Conservation (phyloP, 163 green algal genomes). For the Chlamydomonas reinhardtii region DNA sequence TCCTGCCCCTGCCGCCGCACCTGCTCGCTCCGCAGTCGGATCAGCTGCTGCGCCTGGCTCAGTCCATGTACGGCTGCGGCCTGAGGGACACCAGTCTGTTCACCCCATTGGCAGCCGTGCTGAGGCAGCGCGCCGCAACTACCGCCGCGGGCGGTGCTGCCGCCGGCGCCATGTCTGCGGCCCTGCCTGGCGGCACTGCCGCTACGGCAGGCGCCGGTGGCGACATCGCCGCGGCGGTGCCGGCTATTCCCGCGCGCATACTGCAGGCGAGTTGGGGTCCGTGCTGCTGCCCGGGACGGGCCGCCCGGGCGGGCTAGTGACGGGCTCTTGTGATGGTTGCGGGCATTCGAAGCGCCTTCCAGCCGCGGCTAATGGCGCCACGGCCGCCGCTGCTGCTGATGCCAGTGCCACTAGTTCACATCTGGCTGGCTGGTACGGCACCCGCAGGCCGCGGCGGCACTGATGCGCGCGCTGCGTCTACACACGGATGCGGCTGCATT, state of each 20-base stretch:
- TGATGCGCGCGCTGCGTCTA: conserved; percentile 21
- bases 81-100: not conserved
- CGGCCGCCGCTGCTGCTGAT: too few species aligned
- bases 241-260: not conserved
- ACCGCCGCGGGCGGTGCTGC: not conserved
- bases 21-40: not conserved
- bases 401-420: too few species aligned
- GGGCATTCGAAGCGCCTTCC: too few species aligned
- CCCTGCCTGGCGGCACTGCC: too few species aligned
- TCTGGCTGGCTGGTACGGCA: not conserved
- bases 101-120: not conserved
- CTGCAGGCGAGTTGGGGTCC: conserved; percentile 1
- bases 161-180: too few species aligned
- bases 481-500: not conserved
- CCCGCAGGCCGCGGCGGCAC: not conserved
- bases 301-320: too few species aligned
- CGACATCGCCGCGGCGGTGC: too few species aligned
- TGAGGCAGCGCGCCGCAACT: not conserved
- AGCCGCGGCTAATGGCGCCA: too few species aligned
- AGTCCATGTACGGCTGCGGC: conserved; percentile 14
- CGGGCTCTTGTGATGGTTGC: too few species aligned
- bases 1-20: too few species aligned
- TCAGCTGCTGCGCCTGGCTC: conserved; percentile 10
- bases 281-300: too few species aligned
- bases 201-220: too few species aligned